A percentile compares a stretch with the other conserved stretches of the same genome.
Evolutionary conservation across 2,329 filamentous ascomycete species (phyloP).

Genomic region (Sporothrix variecibatus): DNA sequence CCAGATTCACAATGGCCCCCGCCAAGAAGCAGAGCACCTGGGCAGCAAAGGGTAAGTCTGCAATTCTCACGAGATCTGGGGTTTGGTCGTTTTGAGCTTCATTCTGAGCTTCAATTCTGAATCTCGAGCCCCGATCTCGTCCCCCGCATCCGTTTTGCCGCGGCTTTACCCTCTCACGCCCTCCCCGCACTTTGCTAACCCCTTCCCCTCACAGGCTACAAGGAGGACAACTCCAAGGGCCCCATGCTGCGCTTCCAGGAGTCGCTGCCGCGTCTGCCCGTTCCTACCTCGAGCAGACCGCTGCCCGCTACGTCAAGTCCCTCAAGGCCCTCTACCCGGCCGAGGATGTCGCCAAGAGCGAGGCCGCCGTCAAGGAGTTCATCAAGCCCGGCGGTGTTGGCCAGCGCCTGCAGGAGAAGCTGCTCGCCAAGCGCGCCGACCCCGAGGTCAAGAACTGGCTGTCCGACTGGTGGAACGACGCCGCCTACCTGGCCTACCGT

Average conservation of each 20-base stretch:
- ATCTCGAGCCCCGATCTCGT: slow-evolving; percentile 25
- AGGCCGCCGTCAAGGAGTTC: slow-evolving; percentile 85
- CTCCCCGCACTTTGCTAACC: not conserved
- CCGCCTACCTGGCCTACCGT: slow-evolving; percentile 88
- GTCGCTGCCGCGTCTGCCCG: slow-evolving; percentile 76
- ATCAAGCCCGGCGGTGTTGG: slow-evolving; percentile 83
- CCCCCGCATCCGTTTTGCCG: not conserved
- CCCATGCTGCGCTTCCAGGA: slow-evolving; percentile 83
- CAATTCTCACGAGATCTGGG: slow-evolving; percentile 41
- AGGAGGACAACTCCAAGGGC: slow-evolving; percentile 76
- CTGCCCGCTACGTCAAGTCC: slow-evolving; percentile 76
- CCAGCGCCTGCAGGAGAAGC: slow-evolving; percentile 81
- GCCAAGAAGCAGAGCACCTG: slow-evolving; percentile 58
- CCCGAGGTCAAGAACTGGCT: slow-evolving; percentile 91
- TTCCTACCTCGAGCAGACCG: slow-evolving; percentile 83
- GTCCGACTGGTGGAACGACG: slow-evolving; percentile 97
- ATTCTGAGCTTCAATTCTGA: slow-evolving; percentile 33
- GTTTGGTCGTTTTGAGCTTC: no score
- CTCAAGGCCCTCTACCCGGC: slow-evolving; percentile 72
- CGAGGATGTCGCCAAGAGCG: slow-evolving; percentile 69
- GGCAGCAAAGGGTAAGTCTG: slow-evolving; percentile 30
- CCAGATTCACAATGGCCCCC: slow-evolving; percentile 51
- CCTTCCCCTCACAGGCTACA: slow-evolving; percentile 61
- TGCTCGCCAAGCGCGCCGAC: slow-evolving; percentile 76
- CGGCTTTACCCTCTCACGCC: not conserved